Evolutionary conservation across 2,329 filamentous ascomycete species (phyloP).

Genomic region (Scytalidium sp.): DNA sequence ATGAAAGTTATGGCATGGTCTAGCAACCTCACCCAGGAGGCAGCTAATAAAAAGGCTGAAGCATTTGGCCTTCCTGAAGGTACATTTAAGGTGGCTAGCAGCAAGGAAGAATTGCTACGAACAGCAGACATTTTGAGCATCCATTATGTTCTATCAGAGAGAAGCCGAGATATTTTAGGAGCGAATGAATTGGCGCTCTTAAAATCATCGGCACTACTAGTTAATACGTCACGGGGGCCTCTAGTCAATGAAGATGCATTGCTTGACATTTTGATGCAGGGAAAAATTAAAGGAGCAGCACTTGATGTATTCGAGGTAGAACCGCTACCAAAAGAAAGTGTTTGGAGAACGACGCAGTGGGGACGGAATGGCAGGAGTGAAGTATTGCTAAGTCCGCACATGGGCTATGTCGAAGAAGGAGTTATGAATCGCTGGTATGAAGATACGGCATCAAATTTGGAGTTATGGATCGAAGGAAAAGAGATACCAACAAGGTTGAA

Average conservation of each 20-base stretch:
- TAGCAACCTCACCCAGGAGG: slow-evolving; percentile 70
- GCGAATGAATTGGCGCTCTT: slow-evolving; percentile 57
- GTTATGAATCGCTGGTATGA: slow-evolving; percentile 66
- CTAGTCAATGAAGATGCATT: slow-evolving; percentile 63
- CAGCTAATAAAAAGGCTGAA: slow-evolving; percentile 65
- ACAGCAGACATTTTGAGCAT: slow-evolving; percentile 66
- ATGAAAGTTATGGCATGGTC: slow-evolving; percentile 81
- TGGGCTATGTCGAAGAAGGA: slow-evolving; percentile 73
- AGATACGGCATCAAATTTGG: slow-evolving; percentile 64
- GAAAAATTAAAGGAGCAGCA: slow-evolving; percentile 61
- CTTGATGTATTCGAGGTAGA: slow-evolving; percentile 71
- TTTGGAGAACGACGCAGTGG: slow-evolving; percentile 65
- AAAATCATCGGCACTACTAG: slow-evolving; percentile 62
- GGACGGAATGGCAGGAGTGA: slow-evolving; percentile 60
- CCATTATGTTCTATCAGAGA: slow-evolving; percentile 67
- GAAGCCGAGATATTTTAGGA: slow-evolving; percentile 63
- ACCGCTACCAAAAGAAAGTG: slow-evolving; percentile 60
- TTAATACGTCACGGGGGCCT: slow-evolving; percentile 69
- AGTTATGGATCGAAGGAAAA: slow-evolving; percentile 59
- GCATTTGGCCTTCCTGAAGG: slow-evolving; percentile 61
- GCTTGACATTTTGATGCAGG: slow-evolving; percentile 51
- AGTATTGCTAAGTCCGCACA: slow-evolving; percentile 74
- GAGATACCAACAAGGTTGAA: slow-evolving; percentile 29
- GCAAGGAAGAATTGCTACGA: slow-evolving; percentile 63
- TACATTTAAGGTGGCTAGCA: slow-evolving; percentile 65